Conservation (phyloP, 73 alveolate species). For the Paramecium bursaria region DNA sequence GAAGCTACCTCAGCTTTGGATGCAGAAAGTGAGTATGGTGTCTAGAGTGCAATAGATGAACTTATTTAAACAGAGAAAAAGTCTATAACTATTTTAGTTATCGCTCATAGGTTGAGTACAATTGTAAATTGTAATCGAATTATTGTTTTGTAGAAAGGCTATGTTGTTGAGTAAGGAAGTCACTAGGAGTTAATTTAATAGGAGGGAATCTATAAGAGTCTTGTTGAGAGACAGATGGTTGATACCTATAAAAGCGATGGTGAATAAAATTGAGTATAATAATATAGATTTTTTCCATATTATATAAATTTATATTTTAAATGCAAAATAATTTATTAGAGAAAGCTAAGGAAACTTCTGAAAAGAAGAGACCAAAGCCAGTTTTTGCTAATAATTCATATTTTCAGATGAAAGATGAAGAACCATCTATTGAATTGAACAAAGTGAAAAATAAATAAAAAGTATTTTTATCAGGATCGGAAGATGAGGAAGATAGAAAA, state of each 20-base stretch:
- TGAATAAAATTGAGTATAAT: no score
- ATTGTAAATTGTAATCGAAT: constrained; percentile 77
- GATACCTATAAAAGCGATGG: no score
- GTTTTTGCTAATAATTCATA: no score
- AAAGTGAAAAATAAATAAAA: neutral
- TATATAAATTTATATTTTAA: no score
- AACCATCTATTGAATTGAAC: neutral
- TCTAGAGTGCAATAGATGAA: constrained; percentile 64
- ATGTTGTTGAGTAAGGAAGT: constrained; percentile 74
- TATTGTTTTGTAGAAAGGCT: constrained; percentile 78
- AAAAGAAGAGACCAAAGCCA: no score
- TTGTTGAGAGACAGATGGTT: constrained; percentile 70
- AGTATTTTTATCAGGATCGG: constrained; percentile 55
- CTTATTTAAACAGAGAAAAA: constrained; percentile 53
- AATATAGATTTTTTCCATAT: no score
- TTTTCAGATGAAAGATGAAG: neutral
- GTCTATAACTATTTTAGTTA: constrained; percentile 69
- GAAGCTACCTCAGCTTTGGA: constrained; percentile 78
- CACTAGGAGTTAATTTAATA: constrained; percentile 70
- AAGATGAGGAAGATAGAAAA: constrained; percentile 62
- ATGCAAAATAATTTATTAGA: no score
- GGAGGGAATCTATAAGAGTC: constrained; percentile 68
- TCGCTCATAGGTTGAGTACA: constrained; percentile 81
- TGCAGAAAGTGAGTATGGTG: constrained; percentile 71
- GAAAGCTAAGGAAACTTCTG: no score